A percentile compares a stretch with the other conserved stretches of the same genome.
phyloP scores from a whole-genome alignment of 179 eudicot species.

The Camellia oleifera region DNA sequence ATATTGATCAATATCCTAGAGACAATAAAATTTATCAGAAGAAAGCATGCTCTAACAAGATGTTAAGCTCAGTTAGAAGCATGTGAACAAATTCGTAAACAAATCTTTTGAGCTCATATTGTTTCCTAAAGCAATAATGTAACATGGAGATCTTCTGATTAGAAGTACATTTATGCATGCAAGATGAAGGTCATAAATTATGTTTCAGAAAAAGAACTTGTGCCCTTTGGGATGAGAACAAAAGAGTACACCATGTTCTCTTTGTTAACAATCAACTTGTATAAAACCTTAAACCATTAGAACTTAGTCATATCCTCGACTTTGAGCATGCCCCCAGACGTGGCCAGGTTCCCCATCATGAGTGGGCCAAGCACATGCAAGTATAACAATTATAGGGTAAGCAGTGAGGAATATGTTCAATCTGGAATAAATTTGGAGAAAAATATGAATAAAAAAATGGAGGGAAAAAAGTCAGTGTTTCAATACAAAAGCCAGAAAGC shows the following conservation, averaged over 20 bases:
- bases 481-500: not conserved
- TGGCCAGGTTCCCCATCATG: not conserved
- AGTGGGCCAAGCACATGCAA: not conserved
- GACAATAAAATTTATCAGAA: not conserved
- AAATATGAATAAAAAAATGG: not conserved
- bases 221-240: slow-evolving; percentile 1
- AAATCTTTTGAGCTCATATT: not conserved
- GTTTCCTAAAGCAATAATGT: not conserved
- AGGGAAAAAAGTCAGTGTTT: not conserved
- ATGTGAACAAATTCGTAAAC: not conserved
- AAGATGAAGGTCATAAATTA: not conserved
- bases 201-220: not conserved
- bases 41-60: not conserved
- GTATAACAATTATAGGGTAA: not conserved
- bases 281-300: not conserved
- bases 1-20: not conserved
- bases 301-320: not conserved
- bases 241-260: not conserved
- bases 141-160: not conserved
- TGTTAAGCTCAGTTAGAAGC: not conserved
- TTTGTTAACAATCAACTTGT: not conserved
- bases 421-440: not conserved
- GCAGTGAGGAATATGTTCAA: not conserved
- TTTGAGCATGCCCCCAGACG: not conserved
- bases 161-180: not conserved